These are phyloP conservation scores for Ascochyta viciae-villosae DNA, from an alignment of 2,329 filamentous ascomycete species.

Conservation along the genomic window DNA sequence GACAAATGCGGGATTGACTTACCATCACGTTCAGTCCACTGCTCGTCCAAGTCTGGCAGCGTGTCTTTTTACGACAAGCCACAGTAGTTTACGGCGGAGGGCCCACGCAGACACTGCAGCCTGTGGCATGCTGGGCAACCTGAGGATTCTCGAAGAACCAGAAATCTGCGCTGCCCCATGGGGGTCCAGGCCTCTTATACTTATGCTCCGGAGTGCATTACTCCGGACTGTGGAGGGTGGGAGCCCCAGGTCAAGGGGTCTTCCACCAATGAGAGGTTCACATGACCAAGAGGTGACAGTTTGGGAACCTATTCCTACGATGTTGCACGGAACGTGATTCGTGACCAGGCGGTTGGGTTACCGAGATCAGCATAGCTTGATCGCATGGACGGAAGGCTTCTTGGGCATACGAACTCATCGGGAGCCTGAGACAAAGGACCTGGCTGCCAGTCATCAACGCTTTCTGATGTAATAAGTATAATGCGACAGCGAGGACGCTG, in stretches of 20 bases:
- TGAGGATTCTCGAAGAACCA: neutral
- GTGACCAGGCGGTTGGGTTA: constrained; percentile 12
- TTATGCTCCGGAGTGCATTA: constrained; percentile 14
- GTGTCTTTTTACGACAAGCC: constrained; percentile 15
- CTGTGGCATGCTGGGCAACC: constrained; percentile 5
- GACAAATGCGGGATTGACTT: constrained; percentile 7
- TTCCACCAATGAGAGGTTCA: constrained; percentile 12
- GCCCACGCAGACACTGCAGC: constrained; percentile 17
- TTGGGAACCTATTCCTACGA: constrained; percentile 4
- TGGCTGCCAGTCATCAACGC: neutral
- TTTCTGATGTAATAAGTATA: neutral
- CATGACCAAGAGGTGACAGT: constrained; percentile 14
- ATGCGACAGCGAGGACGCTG: neutral
- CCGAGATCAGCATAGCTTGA: constrained; percentile 15
- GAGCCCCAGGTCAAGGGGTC: constrained; percentile 13
- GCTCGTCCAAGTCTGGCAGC: constrained; percentile 14
- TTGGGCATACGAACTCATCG: neutral
- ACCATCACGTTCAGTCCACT: constrained; percentile 16
- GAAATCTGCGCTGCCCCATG: constrained; percentile 7
- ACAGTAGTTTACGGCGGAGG: constrained; percentile 16
- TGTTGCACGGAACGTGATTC: constrained; percentile 4
- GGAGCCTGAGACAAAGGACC: neutral
- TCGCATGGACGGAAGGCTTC: neutral
- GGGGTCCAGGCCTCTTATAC: constrained; percentile 17
- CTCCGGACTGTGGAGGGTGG: constrained; percentile 19